Evolutionary conservation across 2,329 filamentous ascomycete genomes (phyloP).

Genomic region (Apiospora phragmitis): DNA sequence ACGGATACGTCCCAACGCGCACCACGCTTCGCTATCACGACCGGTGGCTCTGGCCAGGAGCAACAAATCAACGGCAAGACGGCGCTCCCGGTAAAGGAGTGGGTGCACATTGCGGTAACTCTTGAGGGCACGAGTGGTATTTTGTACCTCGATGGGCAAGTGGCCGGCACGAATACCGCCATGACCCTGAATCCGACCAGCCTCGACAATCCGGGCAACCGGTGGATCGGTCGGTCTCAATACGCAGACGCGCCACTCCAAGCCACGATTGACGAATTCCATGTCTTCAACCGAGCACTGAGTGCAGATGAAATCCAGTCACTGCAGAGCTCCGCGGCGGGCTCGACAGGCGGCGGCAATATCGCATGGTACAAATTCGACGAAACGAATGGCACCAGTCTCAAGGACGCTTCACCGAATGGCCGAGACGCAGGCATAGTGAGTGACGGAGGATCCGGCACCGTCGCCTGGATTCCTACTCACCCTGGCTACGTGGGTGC

Average conservation of each 20-base stretch:
- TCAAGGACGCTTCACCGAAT: slow-evolving; percentile 22
- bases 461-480: slow-evolving; percentile 29
- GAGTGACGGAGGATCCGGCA: slow-evolving; percentile 16
- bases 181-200: slow-evolving; percentile 19
- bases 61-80: slow-evolving; percentile 20
- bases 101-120: slow-evolving; percentile 22
- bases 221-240: slow-evolving; percentile 25
- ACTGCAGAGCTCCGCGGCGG: slow-evolving; percentile 18
- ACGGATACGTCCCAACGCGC: slow-evolving; percentile 10
- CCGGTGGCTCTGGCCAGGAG: slow-evolving; percentile 18
- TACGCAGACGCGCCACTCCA: slow-evolving; percentile 18
- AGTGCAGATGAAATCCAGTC: slow-evolving; percentile 19
- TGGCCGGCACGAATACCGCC: slow-evolving; percentile 17
- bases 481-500: slow-evolving; percentile 33
- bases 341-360: slow-evolving; percentile 20
- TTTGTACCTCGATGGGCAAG: slow-evolving; percentile 21
- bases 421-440: slow-evolving; percentile 19
- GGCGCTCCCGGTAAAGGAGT: slow-evolving; percentile 16
- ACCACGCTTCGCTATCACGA: slow-evolving; percentile 23
- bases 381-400: slow-evolving; percentile 18
- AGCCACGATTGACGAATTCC: slow-evolving; percentile 23
- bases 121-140: slow-evolving; percentile 16
- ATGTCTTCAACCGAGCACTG: slow-evolving; percentile 23
- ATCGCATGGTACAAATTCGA: slow-evolving; percentile 25
- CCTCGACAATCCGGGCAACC: slow-evolving; percentile 21